phyloP scores from a whole-genome alignment of 768 basidiomycete species.

The Leucosporidium yakuticum region DNA sequence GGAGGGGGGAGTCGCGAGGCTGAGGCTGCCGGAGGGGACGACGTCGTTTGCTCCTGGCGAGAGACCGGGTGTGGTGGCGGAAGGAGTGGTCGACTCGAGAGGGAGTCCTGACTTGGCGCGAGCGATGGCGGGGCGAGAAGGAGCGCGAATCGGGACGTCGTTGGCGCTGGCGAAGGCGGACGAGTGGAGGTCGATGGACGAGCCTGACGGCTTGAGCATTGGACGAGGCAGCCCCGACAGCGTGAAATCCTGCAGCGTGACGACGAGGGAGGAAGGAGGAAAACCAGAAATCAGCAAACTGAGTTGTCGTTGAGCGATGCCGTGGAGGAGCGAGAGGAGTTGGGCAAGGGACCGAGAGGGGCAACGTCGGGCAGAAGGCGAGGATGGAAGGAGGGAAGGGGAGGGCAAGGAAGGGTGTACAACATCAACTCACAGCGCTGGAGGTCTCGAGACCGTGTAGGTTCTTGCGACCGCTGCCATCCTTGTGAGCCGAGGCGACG shows the following conservation, averaged over 20 bases:
- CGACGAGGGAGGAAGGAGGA: not conserved
- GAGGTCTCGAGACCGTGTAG: not conserved
- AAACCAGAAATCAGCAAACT: not conserved
- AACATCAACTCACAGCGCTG: not conserved
- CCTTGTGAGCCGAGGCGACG: not conserved
- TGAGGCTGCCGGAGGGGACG: slow-evolving; percentile 23
- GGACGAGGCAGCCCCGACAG: slow-evolving; percentile 17
- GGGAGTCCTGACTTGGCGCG: slow-evolving; percentile 1
- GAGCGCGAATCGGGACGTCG: slow-evolving; percentile 10
- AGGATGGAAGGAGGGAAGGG: not conserved
- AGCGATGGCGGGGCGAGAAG: slow-evolving; percentile 4
- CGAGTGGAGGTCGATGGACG: slow-evolving; percentile 23
- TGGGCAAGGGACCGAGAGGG: not conserved
- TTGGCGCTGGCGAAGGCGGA: slow-evolving; percentile 10
- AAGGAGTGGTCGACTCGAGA: not conserved
- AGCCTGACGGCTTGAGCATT: not conserved
- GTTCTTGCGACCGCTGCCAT: not conserved
- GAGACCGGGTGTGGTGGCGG: not conserved
- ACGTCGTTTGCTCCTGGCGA: slow-evolving; percentile 2
- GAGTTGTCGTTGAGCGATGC: not conserved
- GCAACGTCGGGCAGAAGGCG: not conserved
- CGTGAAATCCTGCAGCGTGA: slow-evolving; percentile 18
- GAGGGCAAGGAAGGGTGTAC: not conserved
- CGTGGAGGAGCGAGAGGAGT: not conserved
- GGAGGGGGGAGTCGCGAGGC: slow-evolving; percentile 11